Percentiles rank a stretch among this genome's conserved stretches.
These are phyloP conservation scores for Tanacetum coccineum DNA, from an alignment of 129 eudicot genomes.

Conservation along the genomic window DNA sequence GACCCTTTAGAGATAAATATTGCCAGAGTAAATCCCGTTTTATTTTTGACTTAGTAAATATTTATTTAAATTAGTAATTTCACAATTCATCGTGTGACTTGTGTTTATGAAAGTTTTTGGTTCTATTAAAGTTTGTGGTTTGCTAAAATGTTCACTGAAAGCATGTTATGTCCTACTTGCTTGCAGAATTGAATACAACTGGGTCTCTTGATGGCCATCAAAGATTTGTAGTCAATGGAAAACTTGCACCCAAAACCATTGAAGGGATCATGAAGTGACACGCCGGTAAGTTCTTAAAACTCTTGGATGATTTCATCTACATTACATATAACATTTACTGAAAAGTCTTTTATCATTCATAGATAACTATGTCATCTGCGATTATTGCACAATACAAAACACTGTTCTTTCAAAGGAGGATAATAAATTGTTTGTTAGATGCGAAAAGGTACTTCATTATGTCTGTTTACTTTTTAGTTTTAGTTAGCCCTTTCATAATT, in stretches of 20 bases:
- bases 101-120: not conserved
- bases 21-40: too few species aligned
- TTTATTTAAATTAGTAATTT: too few species aligned
- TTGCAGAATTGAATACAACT: slow-evolving; percentile 74
- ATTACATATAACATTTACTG: too few species aligned
- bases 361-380: slow-evolving; percentile 35
- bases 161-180: slow-evolving; percentile 66
- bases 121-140: not conserved
- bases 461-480: too few species aligned
- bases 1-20: too few species aligned
- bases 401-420: slow-evolving; percentile 34
- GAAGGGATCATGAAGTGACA: slow-evolving; percentile 64
- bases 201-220: slow-evolving; percentile 82
- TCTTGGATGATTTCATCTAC: not conserved
- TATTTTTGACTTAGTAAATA: too few species aligned
- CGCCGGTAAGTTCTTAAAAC: slow-evolving; percentile 40
- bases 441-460: slow-evolving; percentile 12
- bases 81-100: too few species aligned
- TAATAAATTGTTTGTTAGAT: slow-evolving; percentile 24
- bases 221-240: slow-evolving; percentile 55
- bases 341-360: not conserved
- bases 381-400: slow-evolving; percentile 32
- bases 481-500: too few species aligned
- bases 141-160: slow-evolving; percentile 14
- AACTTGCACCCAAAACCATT: slow-evolving; percentile 60